Evolutionary conservation across 2,329 filamentous ascomycete species (phyloP).

Genomic region (Nigrospora osmanthi): DNA sequence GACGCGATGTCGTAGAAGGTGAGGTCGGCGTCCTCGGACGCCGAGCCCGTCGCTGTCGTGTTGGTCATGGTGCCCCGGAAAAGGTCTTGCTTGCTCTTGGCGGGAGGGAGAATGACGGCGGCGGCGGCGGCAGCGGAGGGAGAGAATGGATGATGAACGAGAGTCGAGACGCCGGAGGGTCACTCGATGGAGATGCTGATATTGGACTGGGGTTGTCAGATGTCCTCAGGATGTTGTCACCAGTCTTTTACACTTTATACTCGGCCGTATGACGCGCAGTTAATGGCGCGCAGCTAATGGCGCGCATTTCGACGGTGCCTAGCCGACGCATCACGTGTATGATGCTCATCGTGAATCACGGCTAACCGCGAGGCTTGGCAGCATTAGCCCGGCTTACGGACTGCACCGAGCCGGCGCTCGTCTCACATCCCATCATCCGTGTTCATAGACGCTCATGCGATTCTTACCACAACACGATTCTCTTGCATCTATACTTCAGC

Average conservation of each 20-base stretch:
- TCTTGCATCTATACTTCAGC: no score
- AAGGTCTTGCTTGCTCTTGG: no score
- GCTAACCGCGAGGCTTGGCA: neutral
- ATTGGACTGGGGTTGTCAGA: neutral
- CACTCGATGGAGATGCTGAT: neutral
- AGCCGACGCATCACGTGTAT: neutral
- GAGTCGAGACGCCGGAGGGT: neutral
- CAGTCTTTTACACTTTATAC: neutral
- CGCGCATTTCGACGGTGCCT: no score
- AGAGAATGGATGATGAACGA: neutral
- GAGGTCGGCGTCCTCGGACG: conserved; percentile 14
- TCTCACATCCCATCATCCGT: no score
- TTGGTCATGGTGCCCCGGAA: no score
- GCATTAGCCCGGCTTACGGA: neutral
- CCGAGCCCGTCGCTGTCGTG: neutral
- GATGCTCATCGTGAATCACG: conserved; percentile 1
- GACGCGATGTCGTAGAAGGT: conserved; percentile 34
- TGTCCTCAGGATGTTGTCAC: neutral
- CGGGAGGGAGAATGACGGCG: neutral
- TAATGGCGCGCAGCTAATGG: neutral
- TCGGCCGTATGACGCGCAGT: neutral
- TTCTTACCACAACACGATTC: no score
- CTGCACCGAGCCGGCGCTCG: no score
- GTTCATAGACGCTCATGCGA: no score
- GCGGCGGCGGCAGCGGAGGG: neutral